Conservation (phyloP, 2,329 filamentous ascomycete genomes). For the Fusarium drepaniforme region DNA sequence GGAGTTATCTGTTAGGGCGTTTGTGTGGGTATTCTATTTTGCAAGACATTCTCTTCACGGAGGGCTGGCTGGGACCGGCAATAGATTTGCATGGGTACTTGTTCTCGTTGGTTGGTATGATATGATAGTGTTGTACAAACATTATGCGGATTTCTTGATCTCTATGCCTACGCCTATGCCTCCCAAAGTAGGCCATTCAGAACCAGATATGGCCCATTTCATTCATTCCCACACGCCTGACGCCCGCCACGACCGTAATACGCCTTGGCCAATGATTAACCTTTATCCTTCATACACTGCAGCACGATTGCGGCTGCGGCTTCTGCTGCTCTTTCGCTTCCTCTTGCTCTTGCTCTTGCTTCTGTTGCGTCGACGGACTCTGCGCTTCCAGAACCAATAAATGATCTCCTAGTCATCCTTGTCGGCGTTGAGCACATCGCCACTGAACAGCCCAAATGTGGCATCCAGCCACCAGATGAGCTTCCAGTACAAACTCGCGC, state of each 20-base stretch:
- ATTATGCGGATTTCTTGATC: conserved; percentile 38
- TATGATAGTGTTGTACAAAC: conserved; percentile 35
- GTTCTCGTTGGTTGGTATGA: conserved; percentile 23
- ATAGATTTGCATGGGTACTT: conserved; percentile 43
- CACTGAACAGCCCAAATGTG: conserved; percentile 68
- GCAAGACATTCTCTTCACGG: conserved; percentile 34
- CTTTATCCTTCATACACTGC: conserved; percentile 44
- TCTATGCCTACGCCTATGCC: conserved; percentile 25
- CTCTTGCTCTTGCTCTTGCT: conserved; percentile 8
- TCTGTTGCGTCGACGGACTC: not conserved
- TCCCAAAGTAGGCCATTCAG: conserved; percentile 34
- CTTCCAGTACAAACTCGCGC: conserved; percentile 76
- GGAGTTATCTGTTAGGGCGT: conserved; percentile 37
- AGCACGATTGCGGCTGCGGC: conserved; percentile 6
- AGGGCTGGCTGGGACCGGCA: conserved; percentile 21
- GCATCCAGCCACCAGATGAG: conserved; percentile 73
- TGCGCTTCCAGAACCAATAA: conserved; percentile 21
- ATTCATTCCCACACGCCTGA: conserved; percentile 38
- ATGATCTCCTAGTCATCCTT: conserved; percentile 64
- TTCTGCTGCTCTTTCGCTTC: conserved; percentile 3
- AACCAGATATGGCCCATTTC: conserved; percentile 26
- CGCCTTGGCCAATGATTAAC: conserved; percentile 40
- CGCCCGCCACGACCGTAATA: conserved; percentile 43
- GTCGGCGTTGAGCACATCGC: conserved; percentile 68
- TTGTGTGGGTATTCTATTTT: conserved; percentile 32